Percentiles rank a stretch among this genome's conserved stretches.
phyloP scores from a whole-genome alignment of 371 early-diverging fungal genomes.

The Mortierella sp. region DNA sequence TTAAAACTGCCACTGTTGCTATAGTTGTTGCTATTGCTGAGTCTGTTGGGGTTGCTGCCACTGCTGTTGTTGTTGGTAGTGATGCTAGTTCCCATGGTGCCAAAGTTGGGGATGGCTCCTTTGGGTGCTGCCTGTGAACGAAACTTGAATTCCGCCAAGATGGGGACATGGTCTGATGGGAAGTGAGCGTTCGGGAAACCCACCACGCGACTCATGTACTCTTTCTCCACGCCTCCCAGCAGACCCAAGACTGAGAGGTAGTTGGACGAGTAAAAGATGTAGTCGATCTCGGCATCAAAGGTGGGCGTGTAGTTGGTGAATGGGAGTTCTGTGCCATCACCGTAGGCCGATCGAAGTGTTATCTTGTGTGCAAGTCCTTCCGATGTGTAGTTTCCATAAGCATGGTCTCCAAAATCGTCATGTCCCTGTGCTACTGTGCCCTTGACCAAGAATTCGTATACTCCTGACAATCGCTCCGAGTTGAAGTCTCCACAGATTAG shows the following conservation, averaged over 20 bases:
- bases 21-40: constrained; percentile 8
- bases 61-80: constrained; percentile 8
- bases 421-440: constrained; percentile 81
- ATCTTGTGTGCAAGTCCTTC: constrained; percentile 87
- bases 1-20: neutral
- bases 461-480: constrained; percentile 91
- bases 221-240: constrained; percentile 86
- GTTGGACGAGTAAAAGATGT: constrained; percentile 93
- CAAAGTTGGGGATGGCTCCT: constrained; percentile 42
- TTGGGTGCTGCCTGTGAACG: constrained; percentile 25
- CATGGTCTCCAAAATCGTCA: constrained; percentile 81
- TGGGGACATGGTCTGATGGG: constrained; percentile 88
- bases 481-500: constrained; percentile 98
- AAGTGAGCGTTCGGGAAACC: constrained; percentile 97
- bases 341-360: constrained; percentile 86
- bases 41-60: no score
- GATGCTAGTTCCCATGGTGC: constrained; percentile 17
- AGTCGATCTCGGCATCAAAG: constrained; percentile 96
- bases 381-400: constrained; percentile 88
- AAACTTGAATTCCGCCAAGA: constrained; percentile 46
- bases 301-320: constrained; percentile 97
- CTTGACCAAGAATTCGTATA: constrained; percentile 88
- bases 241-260: constrained; percentile 85
- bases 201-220: constrained; percentile 80
- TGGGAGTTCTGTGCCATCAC: constrained; percentile 77